Base-by-base conservation (phyloP, 352 stramenopile species). In the Phytophthora fragariae region DNA sequence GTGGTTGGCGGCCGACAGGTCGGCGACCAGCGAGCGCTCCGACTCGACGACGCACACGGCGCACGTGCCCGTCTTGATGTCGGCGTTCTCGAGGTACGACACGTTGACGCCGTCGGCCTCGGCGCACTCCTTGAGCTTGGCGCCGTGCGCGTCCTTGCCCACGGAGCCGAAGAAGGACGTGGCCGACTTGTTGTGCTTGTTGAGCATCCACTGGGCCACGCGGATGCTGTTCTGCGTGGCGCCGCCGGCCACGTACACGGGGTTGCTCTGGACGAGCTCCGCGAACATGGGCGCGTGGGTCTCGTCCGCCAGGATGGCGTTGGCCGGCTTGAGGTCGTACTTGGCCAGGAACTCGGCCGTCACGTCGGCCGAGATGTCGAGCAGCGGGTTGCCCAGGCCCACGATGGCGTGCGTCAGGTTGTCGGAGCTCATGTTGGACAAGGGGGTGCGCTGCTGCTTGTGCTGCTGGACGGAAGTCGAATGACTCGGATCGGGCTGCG, bases 171-270 rank as follows among this genome's bases (percentile, higher is more conserved):
- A 98, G 87, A 98, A 99, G 37, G 95, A 96, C 70, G 94, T 98
- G 49, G 89, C 89, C 49, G 68, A 75, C 57, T 75, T 67, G 81
- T 95, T 95, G 79, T 92, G 76, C 66, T 90, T 85, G 73, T 95
- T 94, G 62, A 99, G 84, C 97, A 99, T 99, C 98, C 98, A 99
- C 85, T 99, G 97, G 4, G 98, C 97, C n/a, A 99, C 97, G 61
- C 98, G 97, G 80, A 99, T 99, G 65, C 89, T 97, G 90, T 99
- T 99, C 85, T 99, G 98, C 17, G 98, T 99, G 52, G 98, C 98
- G 60, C 98, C 98, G 35, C 96, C 98, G 8, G 98, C 98, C 75
- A 99, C 98, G 86, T 98, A 99, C 68, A 98, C 84, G 3, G 98
- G 95, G 64, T 93, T 89, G 79, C 93, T 98, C 71, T 92, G 77